Base-by-base conservation (phyloP, 768 basidiomycete species). In the Lactarius pseudohatsudake region DNA sequence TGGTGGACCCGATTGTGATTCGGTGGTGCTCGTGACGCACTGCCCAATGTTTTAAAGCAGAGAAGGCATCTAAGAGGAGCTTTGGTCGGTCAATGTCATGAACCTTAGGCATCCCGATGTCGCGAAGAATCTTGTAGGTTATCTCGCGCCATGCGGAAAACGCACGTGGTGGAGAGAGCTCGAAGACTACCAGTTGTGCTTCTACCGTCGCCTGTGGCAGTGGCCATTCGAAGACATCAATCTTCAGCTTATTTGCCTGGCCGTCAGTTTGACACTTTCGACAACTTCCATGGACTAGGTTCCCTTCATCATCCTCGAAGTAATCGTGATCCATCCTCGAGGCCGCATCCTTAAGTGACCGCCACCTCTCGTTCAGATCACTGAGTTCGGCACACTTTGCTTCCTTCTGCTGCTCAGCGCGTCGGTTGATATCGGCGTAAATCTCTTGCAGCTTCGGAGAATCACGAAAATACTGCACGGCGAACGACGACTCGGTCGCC, bases 111-210 rank as follows among this genome's bases (percentile, higher is more conserved):
- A 22, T 26, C 22, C 47, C 47, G 22, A 50, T 50, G 5, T 50
- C 47, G 47, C n/a, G 13, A 11, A 63, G 47, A n/a, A 50, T 22
- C 47, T 50, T 50, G 47, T 50, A 50, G 5, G 47, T 50, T 26
- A 50, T 50, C 16, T 26, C 47, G 6, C 62, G 47, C 62, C 62
- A 63, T 9, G n/a, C 10, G 7, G 62, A 34, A 11, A 63, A 63
- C 6, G 28, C 38, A 8, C 32, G 32, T 26, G 62, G 62, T 11
- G 26, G 32, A 13, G 15, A 26, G 22, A 50, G 47, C 13, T 50
- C 47, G 13, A 50, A 50, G 4, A 50, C 9, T 26, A 50, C 47
- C 26, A 11, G n/a, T 34, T 34, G 32, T 36, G 62, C 53, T 30
- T 32, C 10, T 3, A n/a, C 13, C n/a, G 22, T 50, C 47, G 47